Conservation (phyloP, 305 asterid species). For the Plantago coronopus region DNA sequence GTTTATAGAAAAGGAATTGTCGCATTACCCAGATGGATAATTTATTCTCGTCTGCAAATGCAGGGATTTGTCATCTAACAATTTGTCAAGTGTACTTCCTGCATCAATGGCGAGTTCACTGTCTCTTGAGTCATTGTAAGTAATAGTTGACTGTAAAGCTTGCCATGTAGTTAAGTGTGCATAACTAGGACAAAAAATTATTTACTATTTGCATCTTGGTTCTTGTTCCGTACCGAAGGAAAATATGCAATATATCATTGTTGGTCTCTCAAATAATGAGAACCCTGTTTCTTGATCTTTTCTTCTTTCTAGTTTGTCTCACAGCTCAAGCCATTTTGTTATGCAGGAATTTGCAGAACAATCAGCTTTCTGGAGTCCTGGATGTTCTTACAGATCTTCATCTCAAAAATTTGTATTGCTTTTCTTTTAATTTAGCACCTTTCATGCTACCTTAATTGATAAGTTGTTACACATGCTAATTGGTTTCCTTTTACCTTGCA, state of each 20-base stretch:
- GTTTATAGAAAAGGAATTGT: constrained; percentile 11
- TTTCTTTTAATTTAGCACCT: constrained; percentile 6
- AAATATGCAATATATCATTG: too few relatives aligned
- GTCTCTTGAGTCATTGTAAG: constrained; percentile 68
- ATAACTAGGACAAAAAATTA: background rate
- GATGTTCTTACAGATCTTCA: constrained; percentile 81
- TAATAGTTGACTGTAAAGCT: constrained; percentile 15
- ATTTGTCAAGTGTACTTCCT: constrained; percentile 70
- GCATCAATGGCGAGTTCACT: constrained; percentile 69
- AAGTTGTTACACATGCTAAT: constrained; percentile 11
- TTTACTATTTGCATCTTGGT: background rate
- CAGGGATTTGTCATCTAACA: constrained; percentile 83
- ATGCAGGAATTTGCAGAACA: constrained; percentile 82
- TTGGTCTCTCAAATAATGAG: too few relatives aligned
- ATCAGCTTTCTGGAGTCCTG: constrained; percentile 74
- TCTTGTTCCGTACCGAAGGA: too few relatives aligned
- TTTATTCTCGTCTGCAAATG: constrained; percentile 18
- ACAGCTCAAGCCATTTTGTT: constrained; percentile 16
- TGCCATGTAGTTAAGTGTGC: constrained; percentile 1
- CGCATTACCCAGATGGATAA: constrained; percentile 1
- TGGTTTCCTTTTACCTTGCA: constrained; percentile 28
- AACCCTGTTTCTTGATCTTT: background rate
- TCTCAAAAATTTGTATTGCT: constrained; percentile 61
- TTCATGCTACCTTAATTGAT: constrained; percentile 6
- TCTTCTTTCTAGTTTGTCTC: constrained; percentile 12